Conservation (phyloP, 345 rosid species). For the Melaleuca alternifolia region DNA sequence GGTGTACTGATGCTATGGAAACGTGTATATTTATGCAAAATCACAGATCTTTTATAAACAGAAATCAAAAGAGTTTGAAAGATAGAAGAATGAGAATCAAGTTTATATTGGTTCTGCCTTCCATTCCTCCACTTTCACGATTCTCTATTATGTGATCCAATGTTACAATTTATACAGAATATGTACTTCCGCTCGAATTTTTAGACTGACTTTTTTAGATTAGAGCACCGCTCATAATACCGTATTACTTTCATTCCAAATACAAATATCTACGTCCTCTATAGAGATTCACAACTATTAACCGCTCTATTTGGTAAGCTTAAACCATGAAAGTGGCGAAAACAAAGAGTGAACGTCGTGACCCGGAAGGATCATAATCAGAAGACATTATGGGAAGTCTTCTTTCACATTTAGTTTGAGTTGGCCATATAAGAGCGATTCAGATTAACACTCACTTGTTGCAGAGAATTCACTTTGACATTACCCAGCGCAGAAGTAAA, state of each 20-base stretch:
- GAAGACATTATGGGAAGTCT: neutral
- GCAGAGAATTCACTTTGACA: neutral
- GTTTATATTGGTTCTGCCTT: neutral
- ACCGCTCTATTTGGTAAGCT: neutral
- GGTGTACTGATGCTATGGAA: neutral
- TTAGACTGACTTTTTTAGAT: neutral
- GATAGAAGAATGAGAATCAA: neutral
- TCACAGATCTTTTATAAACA: neutral
- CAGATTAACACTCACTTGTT: neutral
- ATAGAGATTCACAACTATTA: neutral
- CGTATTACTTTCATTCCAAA: neutral
- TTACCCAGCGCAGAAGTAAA: neutral
- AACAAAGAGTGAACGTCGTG: neutral
- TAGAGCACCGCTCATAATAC: neutral
- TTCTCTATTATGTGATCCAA: neutral
- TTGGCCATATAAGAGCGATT: neutral
- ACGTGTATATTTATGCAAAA: too few relatives aligned
- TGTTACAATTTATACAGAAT: neutral
- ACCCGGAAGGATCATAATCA: neutral
- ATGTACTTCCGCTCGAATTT: neutral
- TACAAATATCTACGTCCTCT: neutral
- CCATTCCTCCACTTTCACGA: neutral
- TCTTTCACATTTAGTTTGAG: neutral
- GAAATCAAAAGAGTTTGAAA: neutral
- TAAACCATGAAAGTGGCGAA: neutral